Evolutionary conservation across 306 rosid genomes (phyloP).

Genomic region (Pachyrhizus erosus): DNA sequence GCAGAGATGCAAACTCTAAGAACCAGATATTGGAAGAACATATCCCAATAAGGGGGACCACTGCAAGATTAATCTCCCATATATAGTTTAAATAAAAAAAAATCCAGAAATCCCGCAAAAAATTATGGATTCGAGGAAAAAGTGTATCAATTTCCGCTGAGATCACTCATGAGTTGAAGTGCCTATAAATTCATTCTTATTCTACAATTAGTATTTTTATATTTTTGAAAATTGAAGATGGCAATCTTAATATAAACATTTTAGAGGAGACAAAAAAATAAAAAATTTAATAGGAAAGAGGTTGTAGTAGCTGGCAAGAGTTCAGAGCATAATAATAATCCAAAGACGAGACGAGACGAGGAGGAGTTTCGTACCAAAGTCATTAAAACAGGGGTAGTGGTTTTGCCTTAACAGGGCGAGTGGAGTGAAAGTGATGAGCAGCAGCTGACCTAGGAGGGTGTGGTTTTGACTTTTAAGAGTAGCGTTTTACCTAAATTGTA

Average conservation of each 20-base stretch:
- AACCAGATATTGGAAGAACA: conserved; percentile 35
- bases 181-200: background rate
- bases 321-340: background rate
- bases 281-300: background rate
- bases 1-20: conserved; percentile 32
- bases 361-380: background rate
- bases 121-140: conserved; percentile 30
- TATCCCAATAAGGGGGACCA: conserved; percentile 42
- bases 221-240: background rate
- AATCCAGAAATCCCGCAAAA: conserved; percentile 57
- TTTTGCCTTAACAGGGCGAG: too few species aligned
- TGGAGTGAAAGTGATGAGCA: background rate
- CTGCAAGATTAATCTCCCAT: conserved; percentile 25
- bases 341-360: too few species aligned
- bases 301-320: background rate
- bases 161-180: background rate
- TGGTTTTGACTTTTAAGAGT: conserved; percentile 44
- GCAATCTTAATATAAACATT: background rate
- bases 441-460: conserved; percentile 7
- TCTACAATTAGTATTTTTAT: background rate
- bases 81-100: conserved; percentile 14
- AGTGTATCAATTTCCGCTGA: background rate
- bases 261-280: background rate
- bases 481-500: conserved; percentile 32
- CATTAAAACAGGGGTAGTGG: background rate